Base-by-base conservation (phyloP, 768 basidiomycete species). In the Tulasnella sp. region DNA sequence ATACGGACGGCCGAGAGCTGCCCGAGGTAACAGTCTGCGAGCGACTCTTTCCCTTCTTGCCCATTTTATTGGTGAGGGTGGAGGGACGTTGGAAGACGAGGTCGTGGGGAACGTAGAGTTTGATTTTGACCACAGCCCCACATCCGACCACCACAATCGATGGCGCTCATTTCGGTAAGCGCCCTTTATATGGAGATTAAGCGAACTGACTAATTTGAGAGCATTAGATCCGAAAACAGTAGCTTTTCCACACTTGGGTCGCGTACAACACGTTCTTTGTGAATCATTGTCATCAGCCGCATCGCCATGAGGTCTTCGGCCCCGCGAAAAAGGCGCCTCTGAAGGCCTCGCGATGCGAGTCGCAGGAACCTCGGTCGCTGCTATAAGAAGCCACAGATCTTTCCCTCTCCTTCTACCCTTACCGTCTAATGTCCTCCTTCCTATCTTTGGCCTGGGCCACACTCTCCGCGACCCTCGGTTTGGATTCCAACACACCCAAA, bases 41-140 rank as follows among this genome's bases (percentile, higher is more conserved):
- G 6, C 64, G 64, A 69, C 31, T 69, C 14, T 69, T 34, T 37
- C 64, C 28, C 34, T 69, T 24, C 64, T 28, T 69, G 11, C 64
- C 64, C 64, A 69, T 69, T 20, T 14, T 37, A 37, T 69, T 69
- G 34, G 12, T 7, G 3, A 11, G 34, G 64, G 18, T 24, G 14
- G 31, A 3, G 31, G 34, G 64, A 7, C 34, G 16, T 69, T 69
- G 64, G 31, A 28, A 12, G 5, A 54, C 0, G 34, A 28, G 64
- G 28, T 69, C 64, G 64, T 69, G 64, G 64, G 24, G 34, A 69
- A 69, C 16, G 64, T 69, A 37, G 64, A 69, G 64, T 69, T 69
- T 34, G 64, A 69, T 16, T 69, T n/a, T 28, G 31, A 24, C 64
- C 18, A 14, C 64, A 14, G 28, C 12, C 34, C 28, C 22, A n/a